A percentile compares a stretch with the other conserved stretches of the same genome.
Evolutionary conservation across 1,284 basidiomycete genomes (phyloP).

Genomic region (Papiliotrema terrestris): DNA sequence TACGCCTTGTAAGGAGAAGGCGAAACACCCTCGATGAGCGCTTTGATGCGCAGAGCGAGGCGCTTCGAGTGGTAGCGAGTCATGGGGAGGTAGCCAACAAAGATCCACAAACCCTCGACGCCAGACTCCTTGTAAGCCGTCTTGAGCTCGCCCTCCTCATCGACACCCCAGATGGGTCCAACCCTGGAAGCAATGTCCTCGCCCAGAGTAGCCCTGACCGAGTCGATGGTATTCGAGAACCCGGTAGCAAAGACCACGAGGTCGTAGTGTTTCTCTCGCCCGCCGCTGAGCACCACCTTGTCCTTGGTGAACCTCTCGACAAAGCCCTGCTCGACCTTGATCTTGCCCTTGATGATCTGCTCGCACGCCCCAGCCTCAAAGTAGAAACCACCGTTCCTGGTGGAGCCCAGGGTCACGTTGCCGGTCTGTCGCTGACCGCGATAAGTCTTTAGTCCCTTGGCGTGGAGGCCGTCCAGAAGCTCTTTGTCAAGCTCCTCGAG

Average conservation of each 20-base stretch:
- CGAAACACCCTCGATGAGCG: slow-evolving; percentile 23
- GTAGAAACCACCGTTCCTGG: slow-evolving; percentile 37
- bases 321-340: slow-evolving; percentile 33
- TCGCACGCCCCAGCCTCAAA: slow-evolving; percentile 39
- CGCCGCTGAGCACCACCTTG: slow-evolving; percentile 23
- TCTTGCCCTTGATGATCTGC: slow-evolving; percentile 34
- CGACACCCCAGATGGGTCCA: slow-evolving; percentile 57
- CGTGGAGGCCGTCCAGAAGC: slow-evolving; percentile 56
- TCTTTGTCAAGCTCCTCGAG: slow-evolving; percentile 44
- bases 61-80: slow-evolving; percentile 29
- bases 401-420: slow-evolving; percentile 19
- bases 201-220: slow-evolving; percentile 47
- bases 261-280: slow-evolving; percentile 58
- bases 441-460: slow-evolving; percentile 19
- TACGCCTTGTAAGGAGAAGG: slow-evolving; percentile 11
- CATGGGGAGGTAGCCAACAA: slow-evolving; percentile 52
- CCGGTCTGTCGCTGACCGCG: slow-evolving; percentile 27
- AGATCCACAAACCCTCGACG: slow-evolving; percentile 57
- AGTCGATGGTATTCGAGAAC: slow-evolving; percentile 46
- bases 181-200: slow-evolving; percentile 54
- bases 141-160: slow-evolving; percentile 59
- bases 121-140: slow-evolving; percentile 55
- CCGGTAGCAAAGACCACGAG: slow-evolving; percentile 65
- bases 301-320: slow-evolving; percentile 27
- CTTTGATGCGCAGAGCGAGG: slow-evolving; percentile 29